A percentile compares a stretch with the other conserved stretches of the same genome.
Evolutionary conservation across 2,329 filamentous ascomycete species (phyloP).

Genomic region (Mycosphaerella sp.): DNA sequence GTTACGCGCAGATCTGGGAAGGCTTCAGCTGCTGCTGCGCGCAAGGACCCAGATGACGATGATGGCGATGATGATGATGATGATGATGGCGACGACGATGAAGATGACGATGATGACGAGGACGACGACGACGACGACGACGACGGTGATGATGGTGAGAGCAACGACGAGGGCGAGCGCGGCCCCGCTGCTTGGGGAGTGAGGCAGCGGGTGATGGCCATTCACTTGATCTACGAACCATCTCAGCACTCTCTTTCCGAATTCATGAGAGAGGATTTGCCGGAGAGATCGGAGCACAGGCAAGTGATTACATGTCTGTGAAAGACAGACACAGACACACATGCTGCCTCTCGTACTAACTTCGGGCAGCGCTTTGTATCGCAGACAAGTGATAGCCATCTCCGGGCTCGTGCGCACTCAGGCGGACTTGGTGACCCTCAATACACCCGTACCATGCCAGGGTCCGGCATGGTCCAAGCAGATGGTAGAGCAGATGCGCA

Average conservation of each 20-base stretch:
- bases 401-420: not conserved
- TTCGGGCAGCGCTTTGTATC: slow-evolving; percentile 4
- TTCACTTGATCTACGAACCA: slow-evolving; percentile 8
- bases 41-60: slow-evolving; percentile 1
- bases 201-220: not conserved
- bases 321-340: not conserved
- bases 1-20: slow-evolving; percentile 1
- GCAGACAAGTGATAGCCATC: not conserved
- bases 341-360: not conserved
- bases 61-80: slow-evolving; percentile 9
- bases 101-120: slow-evolving; percentile 2
- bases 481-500: slow-evolving; percentile 5
- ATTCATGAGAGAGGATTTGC: not conserved
- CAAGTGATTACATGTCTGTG: not conserved
- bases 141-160: not conserved
- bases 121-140: slow-evolving; percentile 11
- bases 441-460: slow-evolving; percentile 3
- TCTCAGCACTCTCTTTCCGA: slow-evolving; percentile 2
- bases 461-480: slow-evolving; percentile 7
- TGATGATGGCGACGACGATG: slow-evolving; percentile 8
- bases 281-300: slow-evolving; percentile 6
- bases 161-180: not conserved
- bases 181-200: not conserved
- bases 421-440: not conserved
- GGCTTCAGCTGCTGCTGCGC: not conserved